These are phyloP conservation scores for Vachellia pachyceras DNA, from an alignment of 306 rosid species.

Conservation along the genomic window DNA sequence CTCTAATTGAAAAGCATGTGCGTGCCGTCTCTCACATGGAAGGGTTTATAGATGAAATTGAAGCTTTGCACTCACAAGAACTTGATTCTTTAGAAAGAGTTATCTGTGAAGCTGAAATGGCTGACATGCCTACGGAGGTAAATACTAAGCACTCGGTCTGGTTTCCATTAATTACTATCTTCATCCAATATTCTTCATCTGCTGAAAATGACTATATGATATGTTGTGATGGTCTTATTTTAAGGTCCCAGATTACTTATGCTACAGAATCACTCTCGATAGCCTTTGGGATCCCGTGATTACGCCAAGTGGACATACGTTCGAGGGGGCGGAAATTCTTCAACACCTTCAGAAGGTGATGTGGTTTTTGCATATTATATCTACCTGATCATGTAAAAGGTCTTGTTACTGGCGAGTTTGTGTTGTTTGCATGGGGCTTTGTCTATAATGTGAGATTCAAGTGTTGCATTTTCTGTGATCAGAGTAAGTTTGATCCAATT, in stretches of 20 bases:
- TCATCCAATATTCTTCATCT: background rate
- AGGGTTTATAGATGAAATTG: constrained; percentile 66
- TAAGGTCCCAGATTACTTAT: constrained; percentile 86
- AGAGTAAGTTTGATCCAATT: constrained; percentile 86
- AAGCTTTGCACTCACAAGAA: constrained; percentile 46
- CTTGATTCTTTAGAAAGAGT: constrained; percentile 59
- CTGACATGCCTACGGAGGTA: constrained; percentile 72
- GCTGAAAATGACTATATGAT: background rate
- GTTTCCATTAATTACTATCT: background rate
- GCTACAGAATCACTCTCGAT: constrained; percentile 86
- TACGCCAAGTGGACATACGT: constrained; percentile 85
- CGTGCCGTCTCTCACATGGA: constrained; percentile 46
- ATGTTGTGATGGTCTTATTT: background rate
- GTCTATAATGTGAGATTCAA: too few relatives aligned
- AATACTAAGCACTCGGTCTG: background rate
- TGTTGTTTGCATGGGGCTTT: too few relatives aligned
- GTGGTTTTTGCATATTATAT: too few relatives aligned
- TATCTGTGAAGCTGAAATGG: constrained; percentile 63
- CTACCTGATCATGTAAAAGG: too few relatives aligned
- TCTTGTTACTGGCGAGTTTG: too few relatives aligned
- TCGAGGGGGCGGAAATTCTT: constrained; percentile 83
- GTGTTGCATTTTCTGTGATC: background rate
- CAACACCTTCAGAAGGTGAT: constrained; percentile 82
- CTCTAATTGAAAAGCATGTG: constrained; percentile 44
- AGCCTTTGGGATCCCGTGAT: constrained; percentile 90